Evolutionary conservation across 306 rosid genomes (phyloP).

Genomic region (Pyrus communis): DNA sequence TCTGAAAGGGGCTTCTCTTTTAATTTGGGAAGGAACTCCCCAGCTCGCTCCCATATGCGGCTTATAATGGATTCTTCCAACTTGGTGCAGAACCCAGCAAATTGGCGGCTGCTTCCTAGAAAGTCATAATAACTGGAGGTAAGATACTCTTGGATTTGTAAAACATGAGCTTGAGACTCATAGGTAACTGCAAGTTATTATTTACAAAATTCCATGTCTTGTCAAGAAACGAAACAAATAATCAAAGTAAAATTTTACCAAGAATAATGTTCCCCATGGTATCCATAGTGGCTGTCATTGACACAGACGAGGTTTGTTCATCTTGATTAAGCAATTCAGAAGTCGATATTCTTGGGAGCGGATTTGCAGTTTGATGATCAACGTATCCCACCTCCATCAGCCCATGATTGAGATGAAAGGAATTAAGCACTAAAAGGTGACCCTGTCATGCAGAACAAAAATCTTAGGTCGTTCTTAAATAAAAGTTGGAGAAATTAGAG

Average conservation of each 20-base stretch:
- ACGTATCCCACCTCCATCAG: constrained; percentile 83
- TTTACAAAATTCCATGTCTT: not conserved
- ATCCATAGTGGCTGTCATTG: constrained; percentile 83
- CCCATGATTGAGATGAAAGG: constrained; percentile 69
- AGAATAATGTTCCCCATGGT: constrained; percentile 58
- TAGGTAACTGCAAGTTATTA: not conserved
- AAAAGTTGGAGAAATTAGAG: not conserved
- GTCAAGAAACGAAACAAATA: not conserved
- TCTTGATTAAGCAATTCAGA: constrained; percentile 31
- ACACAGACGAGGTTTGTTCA: constrained; percentile 53
- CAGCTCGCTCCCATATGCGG: constrained; percentile 67
- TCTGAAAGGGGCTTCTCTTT: constrained; percentile 51
- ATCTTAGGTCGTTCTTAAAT: not conserved
- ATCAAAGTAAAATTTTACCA: constrained; percentile 31
- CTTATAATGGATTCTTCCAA: constrained; percentile 51
- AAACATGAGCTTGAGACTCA: not conserved
- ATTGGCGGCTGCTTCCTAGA: constrained; percentile 88
- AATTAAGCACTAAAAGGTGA: constrained; percentile 61
- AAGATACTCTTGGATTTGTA: not conserved
- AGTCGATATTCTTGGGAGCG: constrained; percentile 24
- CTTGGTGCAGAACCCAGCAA: constrained; percentile 67
- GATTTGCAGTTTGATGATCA: constrained; percentile 37
- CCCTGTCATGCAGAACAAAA: constrained; percentile 51
- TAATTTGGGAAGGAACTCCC: constrained; percentile 67
- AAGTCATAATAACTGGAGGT: not conserved